Percentiles rank a stretch among this genome's conserved stretches.
Evolutionary conservation across 2,329 filamentous ascomycete genomes (phyloP).

Genomic region (Paecilomyces sp.): DNA sequence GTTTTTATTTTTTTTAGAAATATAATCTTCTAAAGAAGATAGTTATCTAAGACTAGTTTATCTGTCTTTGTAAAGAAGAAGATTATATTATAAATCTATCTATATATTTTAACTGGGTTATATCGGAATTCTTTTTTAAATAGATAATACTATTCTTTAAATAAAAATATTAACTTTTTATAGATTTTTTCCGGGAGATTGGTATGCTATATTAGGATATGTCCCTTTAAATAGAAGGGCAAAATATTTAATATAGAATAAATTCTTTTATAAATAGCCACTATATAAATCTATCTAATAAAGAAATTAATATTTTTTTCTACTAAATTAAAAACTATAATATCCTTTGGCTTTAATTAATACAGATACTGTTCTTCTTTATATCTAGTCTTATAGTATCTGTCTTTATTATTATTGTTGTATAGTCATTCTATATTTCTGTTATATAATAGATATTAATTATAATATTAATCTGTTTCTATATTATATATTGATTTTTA

Average conservation of each 20-base stretch:
- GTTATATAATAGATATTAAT: no score
- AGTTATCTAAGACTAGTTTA: background rate
- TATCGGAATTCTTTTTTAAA: background rate
- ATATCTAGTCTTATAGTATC: no score
- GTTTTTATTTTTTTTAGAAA: background rate
- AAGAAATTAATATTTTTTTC: background rate
- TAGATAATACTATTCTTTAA: background rate
- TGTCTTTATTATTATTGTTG: no score
- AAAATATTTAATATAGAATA: background rate
- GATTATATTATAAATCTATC: background rate
- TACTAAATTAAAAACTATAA: background rate
- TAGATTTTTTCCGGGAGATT: background rate
- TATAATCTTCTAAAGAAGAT: background rate
- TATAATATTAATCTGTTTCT: no score
- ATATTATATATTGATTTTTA: no score
- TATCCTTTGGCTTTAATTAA: no score
- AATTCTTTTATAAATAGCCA: background rate
- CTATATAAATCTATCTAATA: no score
- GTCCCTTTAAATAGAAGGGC: background rate
- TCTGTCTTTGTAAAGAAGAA: background rate
- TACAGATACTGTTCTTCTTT: no score
- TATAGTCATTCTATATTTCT: no score
- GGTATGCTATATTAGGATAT: background rate
- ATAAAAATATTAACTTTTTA: background rate
- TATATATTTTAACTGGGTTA: background rate